phyloP scores from a whole-genome alignment of 2,329 filamentous ascomycete genomes.

The Pyricularia grisea region DNA sequence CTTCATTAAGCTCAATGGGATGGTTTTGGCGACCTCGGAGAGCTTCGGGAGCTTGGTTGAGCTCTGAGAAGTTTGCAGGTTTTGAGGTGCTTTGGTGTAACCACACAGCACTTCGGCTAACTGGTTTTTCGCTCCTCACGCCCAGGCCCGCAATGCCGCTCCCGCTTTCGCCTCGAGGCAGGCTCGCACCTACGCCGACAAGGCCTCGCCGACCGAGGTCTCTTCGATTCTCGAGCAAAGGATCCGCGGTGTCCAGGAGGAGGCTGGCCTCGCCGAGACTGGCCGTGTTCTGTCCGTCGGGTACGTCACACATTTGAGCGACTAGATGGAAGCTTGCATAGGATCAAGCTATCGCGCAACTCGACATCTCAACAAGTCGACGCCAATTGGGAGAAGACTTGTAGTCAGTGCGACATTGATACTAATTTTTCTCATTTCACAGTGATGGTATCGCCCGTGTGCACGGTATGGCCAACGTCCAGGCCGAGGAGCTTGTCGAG shows the following conservation, averaged over 20 bases:
- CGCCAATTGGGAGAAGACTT: neutral
- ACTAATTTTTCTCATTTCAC: conserved; percentile 21
- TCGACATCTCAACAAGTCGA: neutral
- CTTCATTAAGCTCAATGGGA: conserved; percentile 29
- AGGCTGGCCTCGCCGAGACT: conserved; percentile 93
- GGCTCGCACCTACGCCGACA: conserved; percentile 81
- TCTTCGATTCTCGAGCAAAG: conserved; percentile 99
- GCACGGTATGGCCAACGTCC: conserved; percentile 99
- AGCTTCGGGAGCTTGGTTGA: conserved; percentile 28
- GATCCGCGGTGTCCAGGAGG: conserved; percentile 97
- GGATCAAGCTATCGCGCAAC: neutral
- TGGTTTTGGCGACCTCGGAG: conserved; percentile 16
- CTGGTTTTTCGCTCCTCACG: conserved; percentile 28
- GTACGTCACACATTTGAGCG: conserved; percentile 50
- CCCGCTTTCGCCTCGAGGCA: conserved; percentile 64
- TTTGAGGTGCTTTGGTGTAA: conserved; percentile 3
- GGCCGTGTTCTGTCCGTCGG: conserved; percentile 97
- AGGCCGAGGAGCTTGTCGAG: conserved; percentile 99
- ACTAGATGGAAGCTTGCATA: neutral
- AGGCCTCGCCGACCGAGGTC: conserved; percentile 94
- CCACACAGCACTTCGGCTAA: conserved; percentile 14
- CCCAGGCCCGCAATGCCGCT: conserved; percentile 76
- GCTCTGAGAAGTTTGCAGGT: conserved; percentile 19
- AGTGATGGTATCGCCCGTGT: conserved; percentile 99
- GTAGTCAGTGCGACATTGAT: neutral